phyloP scores from a whole-genome alignment of 2,329 filamentous ascomycete genomes.

The Clonostachys solani region DNA sequence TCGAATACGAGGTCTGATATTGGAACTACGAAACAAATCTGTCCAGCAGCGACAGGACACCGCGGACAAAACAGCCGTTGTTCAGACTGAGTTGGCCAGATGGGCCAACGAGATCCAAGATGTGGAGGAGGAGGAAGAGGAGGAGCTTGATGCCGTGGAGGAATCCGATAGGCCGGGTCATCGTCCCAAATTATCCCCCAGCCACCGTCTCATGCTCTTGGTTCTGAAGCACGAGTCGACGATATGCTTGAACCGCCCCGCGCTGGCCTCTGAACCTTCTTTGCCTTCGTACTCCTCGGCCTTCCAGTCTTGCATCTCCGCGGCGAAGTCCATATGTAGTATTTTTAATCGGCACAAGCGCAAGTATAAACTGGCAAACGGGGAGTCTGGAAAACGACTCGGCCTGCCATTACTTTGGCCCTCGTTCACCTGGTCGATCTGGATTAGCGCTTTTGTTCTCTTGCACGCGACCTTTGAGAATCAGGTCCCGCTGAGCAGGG shows the following conservation, averaged over 20 bases:
- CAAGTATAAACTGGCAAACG: slow-evolving; percentile 5
- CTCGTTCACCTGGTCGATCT: slow-evolving; percentile 46
- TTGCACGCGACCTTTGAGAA: slow-evolving; percentile 43
- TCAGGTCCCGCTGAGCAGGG: slow-evolving; percentile 29
- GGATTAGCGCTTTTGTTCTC: slow-evolving; percentile 48
- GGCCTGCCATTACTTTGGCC: slow-evolving; percentile 37
- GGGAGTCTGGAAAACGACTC: slow-evolving; percentile 5
- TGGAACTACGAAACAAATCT: slow-evolving; percentile 48
- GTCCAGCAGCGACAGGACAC: slow-evolving; percentile 37
- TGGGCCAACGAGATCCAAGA: slow-evolving; percentile 52
- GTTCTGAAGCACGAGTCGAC: slow-evolving; percentile 43
- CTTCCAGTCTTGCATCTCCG: slow-evolving; percentile 45
- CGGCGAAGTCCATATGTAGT: slow-evolving; percentile 40
- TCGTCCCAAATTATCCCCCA: slow-evolving; percentile 14
- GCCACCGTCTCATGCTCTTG: slow-evolving; percentile 34
- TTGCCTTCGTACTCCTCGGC: slow-evolving; percentile 40
- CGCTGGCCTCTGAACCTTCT: slow-evolving; percentile 37
- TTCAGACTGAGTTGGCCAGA: slow-evolving; percentile 42
- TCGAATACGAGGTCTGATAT: slow-evolving; percentile 41
- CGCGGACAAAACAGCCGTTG: slow-evolving; percentile 33
- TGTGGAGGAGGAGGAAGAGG: slow-evolving; percentile 31
- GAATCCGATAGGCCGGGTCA: background rate
- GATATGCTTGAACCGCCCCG: slow-evolving; percentile 45
- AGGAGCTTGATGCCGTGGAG: slow-evolving; percentile 3
- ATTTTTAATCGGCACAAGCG: slow-evolving; percentile 23